Conservation (phyloP, 2,329 filamentous ascomycete genomes). For the Aspergillus intermedius region DNA sequence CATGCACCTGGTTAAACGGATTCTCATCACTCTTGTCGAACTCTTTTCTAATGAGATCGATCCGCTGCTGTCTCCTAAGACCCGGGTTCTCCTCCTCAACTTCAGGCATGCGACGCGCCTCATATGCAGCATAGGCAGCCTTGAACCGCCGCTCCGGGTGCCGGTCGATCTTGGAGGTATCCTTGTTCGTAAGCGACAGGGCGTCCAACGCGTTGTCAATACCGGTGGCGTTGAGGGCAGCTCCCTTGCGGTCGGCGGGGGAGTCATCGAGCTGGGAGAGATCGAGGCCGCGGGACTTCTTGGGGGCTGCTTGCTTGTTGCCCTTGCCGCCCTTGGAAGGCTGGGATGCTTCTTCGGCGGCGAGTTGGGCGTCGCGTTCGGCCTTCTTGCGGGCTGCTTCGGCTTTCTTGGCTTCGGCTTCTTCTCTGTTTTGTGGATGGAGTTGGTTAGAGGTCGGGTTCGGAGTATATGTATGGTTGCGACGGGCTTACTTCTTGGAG, state of each 20-base stretch:
- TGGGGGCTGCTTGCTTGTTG: conserved; percentile 44
- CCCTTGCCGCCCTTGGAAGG: conserved; percentile 47
- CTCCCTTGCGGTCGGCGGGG: conserved; percentile 41
- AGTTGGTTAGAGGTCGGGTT: background rate
- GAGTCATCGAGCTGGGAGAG: conserved; percentile 67
- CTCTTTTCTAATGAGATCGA: conserved; percentile 79
- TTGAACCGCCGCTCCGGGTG: conserved; percentile 85
- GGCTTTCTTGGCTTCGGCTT: conserved; percentile 74
- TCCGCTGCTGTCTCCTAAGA: conserved; percentile 73
- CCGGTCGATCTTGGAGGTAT: conserved; percentile 67
- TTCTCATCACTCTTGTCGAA: conserved; percentile 94
- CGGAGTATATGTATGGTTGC: background rate
- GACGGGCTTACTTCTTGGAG: conserved; percentile 69
- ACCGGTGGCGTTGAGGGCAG: conserved; percentile 70
- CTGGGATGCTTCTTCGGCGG: conserved; percentile 70
- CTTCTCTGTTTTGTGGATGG: conserved; percentile 56
- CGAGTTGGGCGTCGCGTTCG: conserved; percentile 74
- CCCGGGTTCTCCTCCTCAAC: conserved; percentile 79
- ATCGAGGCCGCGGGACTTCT: conserved; percentile 59
- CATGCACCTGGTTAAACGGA: conserved; percentile 81
- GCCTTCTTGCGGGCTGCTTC: conserved; percentile 84
- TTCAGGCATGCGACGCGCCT: conserved; percentile 74
- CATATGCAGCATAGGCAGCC: conserved; percentile 75
- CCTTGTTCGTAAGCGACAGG: conserved; percentile 58
- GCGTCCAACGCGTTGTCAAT: conserved; percentile 94